These are phyloP conservation scores for Nannizziopsis barbatae DNA, from an alignment of 2,329 filamentous ascomycete genomes.

Conservation along the genomic window DNA sequence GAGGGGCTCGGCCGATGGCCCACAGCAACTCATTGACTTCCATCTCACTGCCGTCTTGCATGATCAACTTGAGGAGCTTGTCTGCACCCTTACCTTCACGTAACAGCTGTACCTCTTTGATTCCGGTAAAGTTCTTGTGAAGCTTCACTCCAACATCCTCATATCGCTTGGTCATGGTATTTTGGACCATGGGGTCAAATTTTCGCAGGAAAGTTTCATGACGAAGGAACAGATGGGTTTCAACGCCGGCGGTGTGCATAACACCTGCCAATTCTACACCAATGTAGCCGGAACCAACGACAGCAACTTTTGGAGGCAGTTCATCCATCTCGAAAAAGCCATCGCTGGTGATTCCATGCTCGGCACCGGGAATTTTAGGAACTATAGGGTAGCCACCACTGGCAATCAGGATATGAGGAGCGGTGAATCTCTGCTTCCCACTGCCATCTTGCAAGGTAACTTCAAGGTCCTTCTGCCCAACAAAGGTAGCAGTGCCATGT, in stretches of 20 bases:
- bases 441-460: slow-evolving; percentile 32
- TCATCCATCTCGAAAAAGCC: slow-evolving; percentile 43
- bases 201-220: slow-evolving; percentile 39
- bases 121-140: slow-evolving; percentile 37
- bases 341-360: slow-evolving; percentile 43
- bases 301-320: slow-evolving; percentile 40
- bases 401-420: slow-evolving; percentile 40
- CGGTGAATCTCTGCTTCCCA: slow-evolving; percentile 29
- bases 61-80: slow-evolving; percentile 37
- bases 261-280: slow-evolving; percentile 43
- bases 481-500: slow-evolving; percentile 39
- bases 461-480: slow-evolving; percentile 36
- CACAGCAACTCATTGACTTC: slow-evolving; percentile 42
- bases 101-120: slow-evolving; percentile 39
- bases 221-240: slow-evolving; percentile 43
- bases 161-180: slow-evolving; percentile 43
- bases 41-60: slow-evolving; percentile 34
- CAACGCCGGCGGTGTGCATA: slow-evolving; percentile 39
- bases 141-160: slow-evolving; percentile 40
- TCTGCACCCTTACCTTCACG: slow-evolving; percentile 36
- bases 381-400: slow-evolving; percentile 38
- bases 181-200: slow-evolving; percentile 44
- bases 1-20: slow-evolving; percentile 40
- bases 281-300: slow-evolving; percentile 43
- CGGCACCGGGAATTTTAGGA: slow-evolving; percentile 36